Evolutionary conservation across 2,329 filamentous ascomycete genomes (phyloP).

Genomic region (Trichoderma sp.): DNA sequence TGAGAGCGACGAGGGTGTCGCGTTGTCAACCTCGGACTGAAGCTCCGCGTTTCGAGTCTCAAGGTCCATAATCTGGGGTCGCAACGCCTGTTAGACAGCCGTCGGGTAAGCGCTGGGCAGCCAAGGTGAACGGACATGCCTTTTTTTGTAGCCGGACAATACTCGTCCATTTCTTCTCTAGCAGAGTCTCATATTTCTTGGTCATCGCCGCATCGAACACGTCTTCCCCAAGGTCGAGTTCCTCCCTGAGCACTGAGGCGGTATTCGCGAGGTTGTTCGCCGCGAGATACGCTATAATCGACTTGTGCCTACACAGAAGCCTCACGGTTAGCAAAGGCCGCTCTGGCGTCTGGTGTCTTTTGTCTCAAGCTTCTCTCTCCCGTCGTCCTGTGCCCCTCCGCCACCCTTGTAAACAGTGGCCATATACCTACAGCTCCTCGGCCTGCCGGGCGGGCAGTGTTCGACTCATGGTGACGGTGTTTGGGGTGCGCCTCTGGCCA

Average conservation of each 20-base stretch:
- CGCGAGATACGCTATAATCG: constrained; percentile 84
- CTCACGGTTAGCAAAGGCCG: constrained; percentile 11
- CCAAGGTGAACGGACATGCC: constrained; percentile 42
- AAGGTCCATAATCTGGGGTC: constrained; percentile 80
- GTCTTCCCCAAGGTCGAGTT: constrained; percentile 70
- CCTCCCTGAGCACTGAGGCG: constrained; percentile 71
- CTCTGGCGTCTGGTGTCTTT: background rate
- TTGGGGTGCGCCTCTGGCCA: constrained; percentile 23
- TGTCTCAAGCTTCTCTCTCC: background rate
- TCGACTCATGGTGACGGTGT: constrained; percentile 61
- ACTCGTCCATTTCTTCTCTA: constrained; percentile 99
- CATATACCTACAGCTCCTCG: constrained; percentile 75
- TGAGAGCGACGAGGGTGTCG: constrained; percentile 73
- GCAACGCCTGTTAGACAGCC: constrained; percentile 22
- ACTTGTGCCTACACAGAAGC: constrained; percentile 70
- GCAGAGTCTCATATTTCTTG: constrained; percentile 90
- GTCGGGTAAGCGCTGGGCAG: constrained; percentile 20
- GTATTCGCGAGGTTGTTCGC: constrained; percentile 70
- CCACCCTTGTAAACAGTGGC: constrained; percentile 20
- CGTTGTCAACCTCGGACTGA: constrained; percentile 80
- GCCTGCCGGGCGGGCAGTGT: constrained; percentile 78
- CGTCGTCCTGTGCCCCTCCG: background rate
- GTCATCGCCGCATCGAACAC: constrained; percentile 76
- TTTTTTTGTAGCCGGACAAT: constrained; percentile 95
- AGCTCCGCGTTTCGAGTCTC: constrained; percentile 72